phyloP scores from a whole-genome alignment of 2,329 filamentous ascomycete species.

The Botrytis galanthina region DNA sequence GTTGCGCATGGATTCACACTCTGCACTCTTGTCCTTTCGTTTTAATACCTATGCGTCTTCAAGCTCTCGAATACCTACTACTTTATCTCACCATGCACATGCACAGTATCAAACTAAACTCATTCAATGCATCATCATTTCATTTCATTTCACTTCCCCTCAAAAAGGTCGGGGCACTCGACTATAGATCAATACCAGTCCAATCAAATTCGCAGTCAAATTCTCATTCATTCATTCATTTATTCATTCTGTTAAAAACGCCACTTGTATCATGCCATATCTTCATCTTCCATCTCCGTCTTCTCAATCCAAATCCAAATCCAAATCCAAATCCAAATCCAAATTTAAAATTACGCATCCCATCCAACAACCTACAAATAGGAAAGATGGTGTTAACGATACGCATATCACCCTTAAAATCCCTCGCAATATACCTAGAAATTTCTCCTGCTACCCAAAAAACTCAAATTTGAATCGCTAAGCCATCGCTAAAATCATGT shows the following conservation, averaged over 20 bases:
- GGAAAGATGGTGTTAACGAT: neutral
- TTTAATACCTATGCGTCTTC: neutral
- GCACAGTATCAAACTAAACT: neutral
- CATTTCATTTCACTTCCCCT: constrained; percentile 77
- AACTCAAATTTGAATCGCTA: neutral
- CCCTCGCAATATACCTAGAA: neutral
- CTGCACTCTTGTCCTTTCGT: neutral
- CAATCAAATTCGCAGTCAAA: neutral
- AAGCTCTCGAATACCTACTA: neutral
- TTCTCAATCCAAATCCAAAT: neutral
- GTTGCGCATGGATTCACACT: neutral
- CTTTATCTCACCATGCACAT: neutral
- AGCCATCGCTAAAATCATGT: constrained; percentile 3
- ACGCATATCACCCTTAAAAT: neutral
- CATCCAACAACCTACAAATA: neutral
- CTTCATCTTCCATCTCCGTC: neutral
- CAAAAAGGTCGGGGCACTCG: constrained; percentile 47
- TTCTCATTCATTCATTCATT: neutral
- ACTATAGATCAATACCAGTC: neutral
- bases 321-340: neutral
- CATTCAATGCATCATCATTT: constrained; percentile 51
- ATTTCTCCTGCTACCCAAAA: neutral
- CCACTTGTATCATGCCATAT: constrained; percentile 56
- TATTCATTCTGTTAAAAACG: constrained; percentile 56
- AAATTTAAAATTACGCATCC: neutral